These are phyloP conservation scores for Capsicum rhomboideum DNA, from an alignment of 257 asterid species.

Conservation along the genomic window DNA sequence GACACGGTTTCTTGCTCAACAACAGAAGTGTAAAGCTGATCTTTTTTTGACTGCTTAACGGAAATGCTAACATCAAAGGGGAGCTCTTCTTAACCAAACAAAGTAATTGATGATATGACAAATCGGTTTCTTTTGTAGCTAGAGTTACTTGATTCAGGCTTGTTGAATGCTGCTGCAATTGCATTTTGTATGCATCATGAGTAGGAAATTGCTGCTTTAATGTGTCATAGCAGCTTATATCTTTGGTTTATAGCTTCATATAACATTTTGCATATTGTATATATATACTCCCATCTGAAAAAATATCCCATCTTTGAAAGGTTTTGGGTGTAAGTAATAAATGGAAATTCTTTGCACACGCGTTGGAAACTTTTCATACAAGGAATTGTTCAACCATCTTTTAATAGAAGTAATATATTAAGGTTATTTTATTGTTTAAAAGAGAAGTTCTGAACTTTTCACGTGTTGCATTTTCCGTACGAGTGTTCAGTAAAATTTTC, in stretches of 20 bases:
- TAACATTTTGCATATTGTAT: not conserved
- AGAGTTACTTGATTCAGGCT: slow-evolving; percentile 7
- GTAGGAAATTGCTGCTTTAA: slow-evolving; percentile 13
- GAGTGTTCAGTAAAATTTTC: no score
- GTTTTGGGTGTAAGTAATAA: not conserved
- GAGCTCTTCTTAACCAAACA: slow-evolving; percentile 2
- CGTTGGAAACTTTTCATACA: not conserved
- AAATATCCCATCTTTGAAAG: not conserved
- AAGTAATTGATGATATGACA: not conserved
- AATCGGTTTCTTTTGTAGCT: slow-evolving; percentile 1
- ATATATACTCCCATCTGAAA: not conserved
- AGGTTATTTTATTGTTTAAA: not conserved
- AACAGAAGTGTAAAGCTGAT: slow-evolving; percentile 24
- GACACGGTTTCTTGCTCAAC: slow-evolving; percentile 15
- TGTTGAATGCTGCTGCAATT: slow-evolving; percentile 11
- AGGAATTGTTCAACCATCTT: not conserved
- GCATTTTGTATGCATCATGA: slow-evolving; percentile 13
- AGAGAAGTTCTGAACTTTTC: not conserved
- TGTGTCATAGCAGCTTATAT: slow-evolving; percentile 1
- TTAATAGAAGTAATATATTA: not conserved
- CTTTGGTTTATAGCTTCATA: not conserved
- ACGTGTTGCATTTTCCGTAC: no score
- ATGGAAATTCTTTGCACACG: not conserved
- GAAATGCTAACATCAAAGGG: slow-evolving; percentile 31
- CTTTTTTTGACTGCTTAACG: slow-evolving; percentile 14